Conservation (phyloP, 2,329 filamentous ascomycete genomes). For the Alternaria sp. region DNA sequence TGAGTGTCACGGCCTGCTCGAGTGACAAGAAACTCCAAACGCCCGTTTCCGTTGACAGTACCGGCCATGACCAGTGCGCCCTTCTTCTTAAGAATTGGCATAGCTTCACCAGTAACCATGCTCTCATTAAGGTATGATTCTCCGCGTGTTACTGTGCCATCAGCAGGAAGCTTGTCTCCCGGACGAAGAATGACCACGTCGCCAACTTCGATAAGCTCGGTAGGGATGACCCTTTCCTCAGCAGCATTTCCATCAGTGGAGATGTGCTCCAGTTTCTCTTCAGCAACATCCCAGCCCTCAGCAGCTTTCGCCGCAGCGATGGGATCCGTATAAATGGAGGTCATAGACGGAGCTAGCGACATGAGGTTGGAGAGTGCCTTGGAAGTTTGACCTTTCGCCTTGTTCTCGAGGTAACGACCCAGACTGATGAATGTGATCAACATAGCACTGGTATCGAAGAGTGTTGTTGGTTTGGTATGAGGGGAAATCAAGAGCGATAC, state of each 20-base stretch:
- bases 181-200: constrained; percentile 93
- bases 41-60: constrained; percentile 92
- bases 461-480: constrained; percentile 81
- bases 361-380: constrained; percentile 92
- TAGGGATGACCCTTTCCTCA: constrained; percentile 89
- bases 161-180: constrained; percentile 95
- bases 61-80: constrained; percentile 85
- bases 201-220: constrained; percentile 90
- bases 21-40: constrained; percentile 90
- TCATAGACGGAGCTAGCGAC: constrained; percentile 95
- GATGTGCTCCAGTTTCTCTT: constrained; percentile 56
- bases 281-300: constrained; percentile 72
- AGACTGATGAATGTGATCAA: constrained; percentile 94
- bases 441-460: constrained; percentile 99
- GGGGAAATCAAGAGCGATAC: constrained; percentile 79
- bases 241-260: constrained; percentile 66
- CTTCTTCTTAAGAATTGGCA: constrained; percentile 89
- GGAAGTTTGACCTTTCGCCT: constrained; percentile 94
- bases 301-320: constrained; percentile 92
- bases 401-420: constrained; percentile 90
- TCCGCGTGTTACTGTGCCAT: constrained; percentile 84
- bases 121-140: constrained; percentile 96
- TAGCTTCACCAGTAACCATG: constrained; percentile 97
- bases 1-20: constrained; percentile 94
- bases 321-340: constrained; percentile 93